phyloP scores from a whole-genome alignment of 108 stramenopile genomes.

The Asterionellopsis glacialis region DNA sequence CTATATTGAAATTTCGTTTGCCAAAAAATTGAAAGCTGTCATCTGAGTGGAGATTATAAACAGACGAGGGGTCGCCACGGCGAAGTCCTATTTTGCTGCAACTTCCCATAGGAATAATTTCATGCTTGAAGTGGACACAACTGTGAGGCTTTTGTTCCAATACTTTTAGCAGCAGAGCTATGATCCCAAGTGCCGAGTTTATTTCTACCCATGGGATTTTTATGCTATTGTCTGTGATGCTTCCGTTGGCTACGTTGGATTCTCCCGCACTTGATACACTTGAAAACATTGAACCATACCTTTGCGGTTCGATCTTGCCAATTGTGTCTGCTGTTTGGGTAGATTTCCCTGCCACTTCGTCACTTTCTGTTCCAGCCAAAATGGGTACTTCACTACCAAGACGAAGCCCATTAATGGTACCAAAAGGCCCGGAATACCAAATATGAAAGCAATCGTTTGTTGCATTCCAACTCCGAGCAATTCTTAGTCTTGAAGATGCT shows the following conservation, averaged over 20 bases:
- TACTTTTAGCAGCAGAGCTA: constrained; percentile 57
- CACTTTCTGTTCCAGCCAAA: not conserved
- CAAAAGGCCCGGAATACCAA: constrained; percentile 77
- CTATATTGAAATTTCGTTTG: constrained; percentile 75
- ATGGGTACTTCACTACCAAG: constrained; percentile 46
- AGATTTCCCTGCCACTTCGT: not conserved
- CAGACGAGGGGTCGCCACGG: constrained; percentile 14
- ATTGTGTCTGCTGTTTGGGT: not conserved
- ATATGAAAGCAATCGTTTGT: constrained; percentile 76
- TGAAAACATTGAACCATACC: not conserved
- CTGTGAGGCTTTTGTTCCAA: constrained; percentile 41
- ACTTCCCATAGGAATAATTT: constrained; percentile 61
- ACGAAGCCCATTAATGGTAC: constrained; percentile 76
- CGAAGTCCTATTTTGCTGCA: constrained; percentile 70
- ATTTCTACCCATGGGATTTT: constrained; percentile 75
- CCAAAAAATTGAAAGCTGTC: constrained; percentile 45
- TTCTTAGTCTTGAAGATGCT: constrained; percentile 7
- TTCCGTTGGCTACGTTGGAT: not conserved
- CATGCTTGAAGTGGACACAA: constrained; percentile 50
- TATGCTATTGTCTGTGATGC: constrained; percentile 3
- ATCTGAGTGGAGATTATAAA: constrained; percentile 37
- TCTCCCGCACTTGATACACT: not conserved
- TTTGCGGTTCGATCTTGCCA: not conserved
- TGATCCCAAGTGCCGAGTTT: constrained; percentile 76
- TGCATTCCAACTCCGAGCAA: constrained; percentile 51